Conservation (phyloP, 2,329 filamentous ascomycete genomes). For the Pseudopithomyces chartarum region DNA sequence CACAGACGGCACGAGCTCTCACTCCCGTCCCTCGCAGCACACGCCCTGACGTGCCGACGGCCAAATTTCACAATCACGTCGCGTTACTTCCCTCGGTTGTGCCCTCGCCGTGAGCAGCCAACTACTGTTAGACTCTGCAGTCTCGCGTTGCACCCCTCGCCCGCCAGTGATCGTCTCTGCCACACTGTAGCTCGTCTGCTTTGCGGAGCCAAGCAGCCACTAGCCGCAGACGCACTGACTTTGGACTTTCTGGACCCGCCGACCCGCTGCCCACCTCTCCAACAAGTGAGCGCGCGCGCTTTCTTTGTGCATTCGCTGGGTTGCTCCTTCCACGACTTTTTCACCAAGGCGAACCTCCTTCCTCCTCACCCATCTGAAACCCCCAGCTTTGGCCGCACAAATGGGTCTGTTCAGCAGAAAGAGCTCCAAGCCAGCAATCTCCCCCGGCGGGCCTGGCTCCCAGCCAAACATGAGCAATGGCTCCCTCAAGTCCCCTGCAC, state of each 20-base stretch:
- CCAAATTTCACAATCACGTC: background rate
- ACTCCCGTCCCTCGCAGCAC: background rate
- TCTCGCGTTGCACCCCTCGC: background rate
- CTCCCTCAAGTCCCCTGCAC: conserved; percentile 57
- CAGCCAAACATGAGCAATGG: conserved; percentile 53
- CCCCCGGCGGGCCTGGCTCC: conserved; percentile 33
- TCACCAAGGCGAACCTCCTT: conserved; percentile 6
- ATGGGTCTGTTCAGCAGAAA: conserved; percentile 62
- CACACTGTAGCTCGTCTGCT: background rate
- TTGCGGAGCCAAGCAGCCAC: conserved; percentile 6
- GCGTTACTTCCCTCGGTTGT: background rate
- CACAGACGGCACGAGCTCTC: background rate
- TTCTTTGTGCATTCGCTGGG: conserved; percentile 5
- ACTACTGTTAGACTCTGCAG: no score
- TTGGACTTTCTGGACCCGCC: conserved; percentile 1
- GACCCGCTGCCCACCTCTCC: conserved; percentile 1
- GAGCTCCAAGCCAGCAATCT: conserved; percentile 47
- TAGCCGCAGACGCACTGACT: conserved; percentile 3
- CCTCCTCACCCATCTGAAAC: conserved; percentile 3
- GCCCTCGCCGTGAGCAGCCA: no score
- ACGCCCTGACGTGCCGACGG: background rate
- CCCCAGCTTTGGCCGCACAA: conserved; percentile 12
- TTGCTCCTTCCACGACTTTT: background rate
- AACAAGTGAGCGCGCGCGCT: background rate
- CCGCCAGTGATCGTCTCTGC: background rate